Percentiles rank a stretch among this genome's conserved stretches.
phyloP scores from a whole-genome alignment of 2,329 filamentous ascomycete species.

The Lasiodiplodia theobromae region DNA sequence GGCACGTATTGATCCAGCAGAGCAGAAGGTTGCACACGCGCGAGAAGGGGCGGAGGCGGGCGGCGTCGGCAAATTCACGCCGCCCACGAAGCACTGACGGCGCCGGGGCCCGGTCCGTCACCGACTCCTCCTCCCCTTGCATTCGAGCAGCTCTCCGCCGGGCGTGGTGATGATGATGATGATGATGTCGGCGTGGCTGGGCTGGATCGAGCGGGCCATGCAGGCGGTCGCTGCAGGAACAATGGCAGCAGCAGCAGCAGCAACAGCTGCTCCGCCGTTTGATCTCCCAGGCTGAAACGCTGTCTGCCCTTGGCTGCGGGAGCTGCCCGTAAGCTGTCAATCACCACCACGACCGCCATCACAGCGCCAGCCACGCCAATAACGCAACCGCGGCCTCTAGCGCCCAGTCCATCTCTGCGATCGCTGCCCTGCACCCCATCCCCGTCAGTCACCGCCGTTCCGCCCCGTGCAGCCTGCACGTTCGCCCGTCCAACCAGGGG shows the following conservation, averaged over 20 bases:
- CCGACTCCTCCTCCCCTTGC: slow-evolving; percentile 26
- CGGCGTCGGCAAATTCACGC: slow-evolving; percentile 26
- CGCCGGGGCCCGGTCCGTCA: slow-evolving; percentile 17
- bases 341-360: slow-evolving; percentile 18
- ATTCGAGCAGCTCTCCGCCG: not conserved
- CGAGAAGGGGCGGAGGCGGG: not conserved
- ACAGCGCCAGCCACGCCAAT: slow-evolving; percentile 26
- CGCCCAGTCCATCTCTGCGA: slow-evolving; percentile 17
- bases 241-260: slow-evolving; percentile 13
- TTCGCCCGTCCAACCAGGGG: slow-evolving; percentile 25
- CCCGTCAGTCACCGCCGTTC: slow-evolving; percentile 28
- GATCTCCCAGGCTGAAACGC: slow-evolving; percentile 29
- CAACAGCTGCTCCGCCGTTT: slow-evolving; percentile 27
- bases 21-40: not conserved
- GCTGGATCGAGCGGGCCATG: slow-evolving; percentile 21
- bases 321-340: slow-evolving; percentile 24
- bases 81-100: slow-evolving; percentile 21
- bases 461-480: slow-evolving; percentile 27
- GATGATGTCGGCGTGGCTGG: slow-evolving; percentile 24
- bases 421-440: slow-evolving; percentile 20
- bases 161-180: slow-evolving; percentile 23
- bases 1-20: slow-evolving; percentile 12
- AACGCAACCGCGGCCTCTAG: slow-evolving; percentile 19
- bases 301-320: slow-evolving; percentile 24
- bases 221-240: slow-evolving; percentile 27